phyloP scores from a whole-genome alignment of 2,329 filamentous ascomycete species.

The Ceratocystis destructans region DNA sequence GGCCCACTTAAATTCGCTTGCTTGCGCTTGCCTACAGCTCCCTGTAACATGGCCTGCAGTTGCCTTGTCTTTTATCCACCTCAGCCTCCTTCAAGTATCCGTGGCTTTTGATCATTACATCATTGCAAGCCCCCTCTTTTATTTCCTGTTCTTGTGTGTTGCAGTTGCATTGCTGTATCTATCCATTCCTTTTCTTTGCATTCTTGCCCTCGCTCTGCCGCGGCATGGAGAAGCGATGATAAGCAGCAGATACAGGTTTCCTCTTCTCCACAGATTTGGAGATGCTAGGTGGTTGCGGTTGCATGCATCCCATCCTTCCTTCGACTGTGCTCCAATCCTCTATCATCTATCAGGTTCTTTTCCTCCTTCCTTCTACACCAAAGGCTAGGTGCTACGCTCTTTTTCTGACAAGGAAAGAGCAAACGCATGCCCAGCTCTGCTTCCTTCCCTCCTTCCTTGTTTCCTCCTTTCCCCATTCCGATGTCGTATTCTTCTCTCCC shows the following conservation, averaged over 20 bases:
- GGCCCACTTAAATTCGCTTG: too few relatives aligned
- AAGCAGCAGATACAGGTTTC: neutral
- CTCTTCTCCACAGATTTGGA: constrained; percentile 3
- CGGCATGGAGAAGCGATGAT: neutral
- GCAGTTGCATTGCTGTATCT: too few relatives aligned
- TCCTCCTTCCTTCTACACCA: neutral
- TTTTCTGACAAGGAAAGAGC: too few relatives aligned
- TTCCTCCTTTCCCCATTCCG: neutral
- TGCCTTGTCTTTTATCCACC: too few relatives aligned
- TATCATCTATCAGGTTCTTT: constrained; percentile 7
- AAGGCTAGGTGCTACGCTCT: too few relatives aligned
- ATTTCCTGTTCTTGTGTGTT: too few relatives aligned
- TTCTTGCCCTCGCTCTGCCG: neutral
- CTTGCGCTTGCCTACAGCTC: too few relatives aligned
- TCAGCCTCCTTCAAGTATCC: too few relatives aligned
- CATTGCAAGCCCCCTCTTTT: too few relatives aligned
- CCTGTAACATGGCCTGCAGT: too few relatives aligned
- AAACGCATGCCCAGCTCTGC: neutral
- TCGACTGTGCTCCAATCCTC: neutral
- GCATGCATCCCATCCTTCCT: neutral
- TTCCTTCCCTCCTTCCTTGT: neutral
- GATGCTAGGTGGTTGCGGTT: neutral
- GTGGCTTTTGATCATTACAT: too few relatives aligned
- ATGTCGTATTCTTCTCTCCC: neutral
- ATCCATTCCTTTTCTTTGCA: too few relatives aligned